Percentiles rank a stretch among this genome's conserved stretches.
These are phyloP conservation scores for Paramecium caudatum DNA, from an alignment of 73 alveolate genomes.

Conservation along the genomic window DNA sequence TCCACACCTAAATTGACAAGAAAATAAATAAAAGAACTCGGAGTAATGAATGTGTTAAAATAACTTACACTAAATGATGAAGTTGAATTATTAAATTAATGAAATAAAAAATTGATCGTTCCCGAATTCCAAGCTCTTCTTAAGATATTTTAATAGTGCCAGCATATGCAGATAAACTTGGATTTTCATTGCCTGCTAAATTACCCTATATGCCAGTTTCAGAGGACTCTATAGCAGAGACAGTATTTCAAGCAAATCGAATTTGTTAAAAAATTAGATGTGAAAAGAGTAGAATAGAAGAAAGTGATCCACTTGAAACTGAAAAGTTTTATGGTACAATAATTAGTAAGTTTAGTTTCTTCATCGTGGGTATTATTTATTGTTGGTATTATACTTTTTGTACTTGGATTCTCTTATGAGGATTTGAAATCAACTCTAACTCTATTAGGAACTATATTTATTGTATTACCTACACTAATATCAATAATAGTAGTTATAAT, in stretches of 20 bases:
- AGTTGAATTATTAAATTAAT: neutral
- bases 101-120: conserved; percentile 34
- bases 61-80: neutral
- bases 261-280: conserved; percentile 51
- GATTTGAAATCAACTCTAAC: conserved; percentile 43
- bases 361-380: conserved; percentile 46
- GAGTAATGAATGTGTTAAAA: neutral
- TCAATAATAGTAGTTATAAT: neutral
- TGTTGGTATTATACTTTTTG: conserved; percentile 7
- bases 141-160: neutral
- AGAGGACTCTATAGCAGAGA: neutral
- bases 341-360: neutral
- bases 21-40: neutral
- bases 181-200: neutral
- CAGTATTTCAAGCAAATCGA: conserved; percentile 9
- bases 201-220: conserved; percentile 7
- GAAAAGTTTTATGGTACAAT: conserved; percentile 49
- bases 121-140: neutral
- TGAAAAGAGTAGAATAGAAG: conserved; percentile 50
- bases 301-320: conserved; percentile 39
- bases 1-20: neutral
- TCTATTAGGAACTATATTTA: neutral
- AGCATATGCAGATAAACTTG: conserved; percentile 1
- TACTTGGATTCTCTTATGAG: neutral
- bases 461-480: neutral